Evolutionary conservation across 2,329 filamentous ascomycete genomes (phyloP).

Genomic region (Colletotrichum camelliae): DNA sequence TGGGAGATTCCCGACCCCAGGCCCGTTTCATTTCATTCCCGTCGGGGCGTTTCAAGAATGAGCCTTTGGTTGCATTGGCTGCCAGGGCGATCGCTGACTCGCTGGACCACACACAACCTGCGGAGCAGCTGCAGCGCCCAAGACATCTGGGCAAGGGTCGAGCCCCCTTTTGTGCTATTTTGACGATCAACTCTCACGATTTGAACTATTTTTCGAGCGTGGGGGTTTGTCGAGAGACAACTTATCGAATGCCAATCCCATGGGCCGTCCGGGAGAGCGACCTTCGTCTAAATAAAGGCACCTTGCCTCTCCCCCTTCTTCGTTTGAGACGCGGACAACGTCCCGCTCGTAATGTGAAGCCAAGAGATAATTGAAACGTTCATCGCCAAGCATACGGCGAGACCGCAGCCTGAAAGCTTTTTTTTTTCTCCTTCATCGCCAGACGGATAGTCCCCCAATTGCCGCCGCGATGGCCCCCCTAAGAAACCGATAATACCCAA

Average conservation of each 20-base stretch:
- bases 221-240: background rate
- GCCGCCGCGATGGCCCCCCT: background rate
- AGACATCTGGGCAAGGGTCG: background rate
- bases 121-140: background rate
- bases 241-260: background rate
- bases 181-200: slow-evolving; percentile 3
- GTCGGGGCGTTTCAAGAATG: slow-evolving; percentile 3
- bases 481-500: slow-evolving; percentile 2
- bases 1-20: background rate
- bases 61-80: slow-evolving; percentile 1
- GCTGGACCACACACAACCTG: background rate
- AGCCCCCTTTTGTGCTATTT: slow-evolving; percentile 16
- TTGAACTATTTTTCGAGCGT: background rate
- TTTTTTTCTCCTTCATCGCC: background rate
- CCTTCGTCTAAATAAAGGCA: slow-evolving; percentile 5
- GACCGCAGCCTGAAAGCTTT: slow-evolving; percentile 3
- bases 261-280: background rate
- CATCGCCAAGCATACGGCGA: slow-evolving; percentile 5
- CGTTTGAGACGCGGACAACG: slow-evolving; percentile 1
- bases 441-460: background rate
- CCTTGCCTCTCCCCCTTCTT: background rate
- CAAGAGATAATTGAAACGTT: slow-evolving; percentile 21
- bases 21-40: slow-evolving; percentile 6
- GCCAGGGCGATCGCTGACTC: slow-evolving; percentile 3
- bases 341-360: background rate